Base-by-base conservation (phyloP, 164 flowering plant genomes). In the Dillenia suffruticosa region DNA sequence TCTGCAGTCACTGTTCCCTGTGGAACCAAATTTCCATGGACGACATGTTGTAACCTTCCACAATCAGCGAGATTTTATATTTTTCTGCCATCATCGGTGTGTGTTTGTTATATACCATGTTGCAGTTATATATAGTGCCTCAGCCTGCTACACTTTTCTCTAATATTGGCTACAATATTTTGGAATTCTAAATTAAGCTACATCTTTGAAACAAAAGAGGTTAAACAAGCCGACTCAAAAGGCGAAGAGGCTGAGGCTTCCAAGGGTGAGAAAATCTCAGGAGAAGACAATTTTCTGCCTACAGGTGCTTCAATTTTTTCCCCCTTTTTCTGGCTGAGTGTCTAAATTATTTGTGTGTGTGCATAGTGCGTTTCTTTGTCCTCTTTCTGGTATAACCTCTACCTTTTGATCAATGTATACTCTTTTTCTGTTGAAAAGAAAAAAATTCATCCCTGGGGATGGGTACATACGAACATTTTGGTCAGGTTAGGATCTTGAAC, bases 11-110 rank as follows among this genome's bases (percentile, higher is more conserved):
- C 81, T 90, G 61, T 93, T 93, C 67, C 92, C 92, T 3, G 96
- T 89, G 82, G 82, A 75, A 59, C 96, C 96, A 13, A 74, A 90
- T 53, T 94, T 94, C 46, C 86, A 81, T 49, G 97, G 96, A 57
- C 85, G 97, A 24, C 70, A 95, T 72, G 96, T 93, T 68, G 96
- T 89, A 47, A 93, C 98, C 26, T 93, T 93, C 63, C 98, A 93
- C 76, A 93, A 93, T 65, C 96, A 93, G 72, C 82, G 97, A 19
- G 98, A 93, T 67, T 90, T 86, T 61, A 87, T 93, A 70, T 89
- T 90, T 78, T 94, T 94, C 70, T 83, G 96, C 53, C 97, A 94
- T 76, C 98, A 90, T 75, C 74, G 97, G 98, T 93, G 16, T 53
- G 84, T 68, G 5, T 53, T 24, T 58, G 16, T 6, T 67, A 45